These are phyloP conservation scores for Austroboletus festivus DNA, from an alignment of 768 basidiomycete species.

Conservation along the genomic window DNA sequence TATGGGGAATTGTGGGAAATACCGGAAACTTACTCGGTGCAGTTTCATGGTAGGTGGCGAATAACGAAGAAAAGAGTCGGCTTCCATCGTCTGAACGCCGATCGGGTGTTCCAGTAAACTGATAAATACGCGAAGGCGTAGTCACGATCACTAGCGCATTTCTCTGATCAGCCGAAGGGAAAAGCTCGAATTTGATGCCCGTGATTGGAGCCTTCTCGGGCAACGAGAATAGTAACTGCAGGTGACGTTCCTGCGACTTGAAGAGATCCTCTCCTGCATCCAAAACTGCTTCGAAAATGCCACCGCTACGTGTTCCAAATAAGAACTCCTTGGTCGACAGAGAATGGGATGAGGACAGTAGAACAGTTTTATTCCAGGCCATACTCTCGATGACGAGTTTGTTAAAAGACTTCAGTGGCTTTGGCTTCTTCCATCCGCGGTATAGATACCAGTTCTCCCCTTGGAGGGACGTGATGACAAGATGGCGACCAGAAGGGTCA, in stretches of 20 bases:
- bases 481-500: slow-evolving; percentile 90
- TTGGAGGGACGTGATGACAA: slow-evolving; percentile 78
- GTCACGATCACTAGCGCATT: slow-evolving; percentile 74
- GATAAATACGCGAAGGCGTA: slow-evolving; percentile 86
- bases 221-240: slow-evolving; percentile 70
- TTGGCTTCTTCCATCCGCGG: slow-evolving; percentile 76
- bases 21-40: slow-evolving; percentile 65
- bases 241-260: slow-evolving; percentile 81
- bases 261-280: slow-evolving; percentile 92
- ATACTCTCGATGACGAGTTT: slow-evolving; percentile 86
- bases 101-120: slow-evolving; percentile 72
- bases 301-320: slow-evolving; percentile 81
- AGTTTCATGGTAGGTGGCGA: slow-evolving; percentile 68
- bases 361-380: slow-evolving; percentile 80
- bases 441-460: slow-evolving; percentile 95
- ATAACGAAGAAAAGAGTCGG: slow-evolving; percentile 71
- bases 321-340: slow-evolving; percentile 83
- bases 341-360: slow-evolving; percentile 61
- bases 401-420: slow-evolving; percentile 71
- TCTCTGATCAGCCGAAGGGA: slow-evolving; percentile 60
- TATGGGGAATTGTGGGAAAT: neutral
- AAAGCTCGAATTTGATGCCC: slow-evolving; percentile 79
- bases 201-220: slow-evolving; percentile 82
- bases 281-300: slow-evolving; percentile 83
- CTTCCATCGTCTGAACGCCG: slow-evolving; percentile 71